These are phyloP conservation scores for Chionographis japonica DNA, from an alignment of 106 monocot genomes.

Conservation along the genomic window DNA sequence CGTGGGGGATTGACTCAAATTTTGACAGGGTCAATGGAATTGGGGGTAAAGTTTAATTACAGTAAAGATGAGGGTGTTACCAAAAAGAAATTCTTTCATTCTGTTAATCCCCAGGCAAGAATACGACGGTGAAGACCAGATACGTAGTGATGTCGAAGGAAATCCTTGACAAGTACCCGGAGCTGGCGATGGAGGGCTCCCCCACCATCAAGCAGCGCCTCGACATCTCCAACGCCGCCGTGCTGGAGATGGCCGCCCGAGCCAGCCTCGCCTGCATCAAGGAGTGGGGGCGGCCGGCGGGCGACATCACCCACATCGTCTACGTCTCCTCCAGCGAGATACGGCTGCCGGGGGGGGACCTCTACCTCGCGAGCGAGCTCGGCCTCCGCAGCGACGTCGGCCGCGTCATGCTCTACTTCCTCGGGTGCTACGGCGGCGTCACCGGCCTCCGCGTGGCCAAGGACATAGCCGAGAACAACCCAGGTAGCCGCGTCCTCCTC, in stretches of 20 bases:
- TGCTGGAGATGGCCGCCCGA: constrained; percentile 41
- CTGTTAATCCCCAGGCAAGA: constrained; percentile 47
- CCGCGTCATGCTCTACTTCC: constrained; percentile 59
- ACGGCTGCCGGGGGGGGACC: constrained; percentile 82
- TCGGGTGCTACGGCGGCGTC: constrained; percentile 82
- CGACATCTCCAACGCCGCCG: constrained; percentile 61
- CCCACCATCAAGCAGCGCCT: constrained; percentile 69
- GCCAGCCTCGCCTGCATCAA: constrained; percentile 46
- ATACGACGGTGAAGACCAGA: constrained; percentile 76
- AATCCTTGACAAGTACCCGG: constrained; percentile 70
- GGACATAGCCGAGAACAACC: constrained; percentile 88
- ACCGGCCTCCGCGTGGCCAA: constrained; percentile 80
- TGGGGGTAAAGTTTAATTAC: neutral
- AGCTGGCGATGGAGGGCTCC: constrained; percentile 46
- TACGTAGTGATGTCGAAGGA: constrained; percentile 69
- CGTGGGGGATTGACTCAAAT: too few species aligned
- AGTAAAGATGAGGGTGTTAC: too few species aligned
- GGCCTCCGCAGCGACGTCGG: constrained; percentile 37
- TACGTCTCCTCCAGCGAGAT: constrained; percentile 80
- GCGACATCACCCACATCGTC: constrained; percentile 75
- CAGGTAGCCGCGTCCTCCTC: constrained; percentile 72
- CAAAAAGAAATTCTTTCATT: neutral
- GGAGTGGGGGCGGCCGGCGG: constrained; percentile 46
- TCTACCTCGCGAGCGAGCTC: constrained; percentile 47
- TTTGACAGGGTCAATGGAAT: neutral